Conservation (phyloP, 768 basidiomycete species). For the Boletus rubropictus region DNA sequence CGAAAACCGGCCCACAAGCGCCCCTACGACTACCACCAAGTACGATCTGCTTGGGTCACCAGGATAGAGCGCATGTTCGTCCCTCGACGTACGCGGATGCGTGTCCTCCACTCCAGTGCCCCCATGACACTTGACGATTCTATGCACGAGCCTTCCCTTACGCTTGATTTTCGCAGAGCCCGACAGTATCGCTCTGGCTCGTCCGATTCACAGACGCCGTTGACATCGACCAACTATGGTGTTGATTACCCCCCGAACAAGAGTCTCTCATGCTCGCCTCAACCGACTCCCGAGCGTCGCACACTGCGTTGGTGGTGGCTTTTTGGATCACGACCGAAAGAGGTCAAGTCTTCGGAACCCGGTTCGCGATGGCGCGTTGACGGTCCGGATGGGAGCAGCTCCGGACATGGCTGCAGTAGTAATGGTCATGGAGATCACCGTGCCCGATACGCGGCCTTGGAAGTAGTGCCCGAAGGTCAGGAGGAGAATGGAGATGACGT, state of each 20-base stretch:
- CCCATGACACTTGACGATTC: constrained; percentile 23
- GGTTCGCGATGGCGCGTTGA: constrained; percentile 21
- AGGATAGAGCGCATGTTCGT: constrained; percentile 15
- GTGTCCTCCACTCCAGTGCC: constrained; percentile 9
- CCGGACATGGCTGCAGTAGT: constrained; percentile 15
- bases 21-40: too few relatives aligned
- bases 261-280: not conserved
- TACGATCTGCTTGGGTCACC: not conserved
- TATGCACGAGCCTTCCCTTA: constrained; percentile 6
- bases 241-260: constrained; percentile 11
- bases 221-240: constrained; percentile 9
- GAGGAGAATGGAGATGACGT: constrained; percentile 10
- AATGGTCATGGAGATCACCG: constrained; percentile 5
- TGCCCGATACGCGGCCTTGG: constrained; percentile 5
- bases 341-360: constrained; percentile 24
- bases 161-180: constrained; percentile 1
- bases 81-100: constrained; percentile 11
- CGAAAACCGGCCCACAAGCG: constrained; percentile 4
- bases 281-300: not conserved
- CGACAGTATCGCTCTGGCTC: constrained; percentile 21
- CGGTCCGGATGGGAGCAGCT: constrained; percentile 22
- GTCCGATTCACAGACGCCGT: constrained; percentile 26
- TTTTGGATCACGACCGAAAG: constrained; percentile 22
- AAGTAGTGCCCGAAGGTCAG: constrained; percentile 7
- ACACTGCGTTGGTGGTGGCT: constrained; percentile 22